Percentiles rank a stretch among this genome's conserved stretches.
phyloP scores from a whole-genome alignment of 1,284 basidiomycete species.

The Gymnopus androsaceus region DNA sequence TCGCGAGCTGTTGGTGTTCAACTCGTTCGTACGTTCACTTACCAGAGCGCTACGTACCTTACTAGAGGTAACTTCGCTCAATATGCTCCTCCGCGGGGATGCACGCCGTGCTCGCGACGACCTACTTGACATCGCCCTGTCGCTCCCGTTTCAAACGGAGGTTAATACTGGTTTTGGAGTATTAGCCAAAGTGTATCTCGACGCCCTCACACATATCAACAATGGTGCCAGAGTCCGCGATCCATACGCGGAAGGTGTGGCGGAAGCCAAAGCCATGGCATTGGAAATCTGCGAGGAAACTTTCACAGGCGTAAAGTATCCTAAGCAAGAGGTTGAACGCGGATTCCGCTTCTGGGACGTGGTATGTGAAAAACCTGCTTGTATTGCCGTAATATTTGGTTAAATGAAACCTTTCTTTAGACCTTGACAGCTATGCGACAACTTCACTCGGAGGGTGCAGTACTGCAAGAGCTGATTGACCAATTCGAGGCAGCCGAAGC shows the following conservation, averaged over 20 bases:
- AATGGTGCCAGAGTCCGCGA: constrained; percentile 74
- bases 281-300: constrained; percentile 92
- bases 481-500: constrained; percentile 94
- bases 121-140: constrained; percentile 87
- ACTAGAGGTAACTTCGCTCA: constrained; percentile 88
- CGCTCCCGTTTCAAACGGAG: constrained; percentile 91
- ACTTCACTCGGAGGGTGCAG: constrained; percentile 80
- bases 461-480: constrained; percentile 81
- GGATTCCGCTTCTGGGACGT: constrained; percentile 99
- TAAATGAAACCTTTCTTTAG: constrained; percentile 41
- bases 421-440: constrained; percentile 87
- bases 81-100: constrained; percentile 89
- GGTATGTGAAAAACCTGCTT: constrained; percentile 54
- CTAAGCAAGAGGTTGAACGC: constrained; percentile 87
- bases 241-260: constrained; percentile 74
- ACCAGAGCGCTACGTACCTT: constrained; percentile 88
- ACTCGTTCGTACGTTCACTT: constrained; percentile 91
- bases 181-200: constrained; percentile 93
- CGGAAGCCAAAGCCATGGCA: constrained; percentile 84
- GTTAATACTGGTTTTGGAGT: constrained; percentile 98
- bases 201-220: constrained; percentile 88
- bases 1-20: constrained; percentile 96
- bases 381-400: constrained; percentile 9
- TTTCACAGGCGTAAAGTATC: constrained; percentile 88
- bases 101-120: constrained; percentile 88